A percentile compares a stretch with the other conserved stretches of the same genome.
phyloP scores from a whole-genome alignment of 2,329 filamentous ascomycete genomes.

The Trichophyton verrucosum region DNA sequence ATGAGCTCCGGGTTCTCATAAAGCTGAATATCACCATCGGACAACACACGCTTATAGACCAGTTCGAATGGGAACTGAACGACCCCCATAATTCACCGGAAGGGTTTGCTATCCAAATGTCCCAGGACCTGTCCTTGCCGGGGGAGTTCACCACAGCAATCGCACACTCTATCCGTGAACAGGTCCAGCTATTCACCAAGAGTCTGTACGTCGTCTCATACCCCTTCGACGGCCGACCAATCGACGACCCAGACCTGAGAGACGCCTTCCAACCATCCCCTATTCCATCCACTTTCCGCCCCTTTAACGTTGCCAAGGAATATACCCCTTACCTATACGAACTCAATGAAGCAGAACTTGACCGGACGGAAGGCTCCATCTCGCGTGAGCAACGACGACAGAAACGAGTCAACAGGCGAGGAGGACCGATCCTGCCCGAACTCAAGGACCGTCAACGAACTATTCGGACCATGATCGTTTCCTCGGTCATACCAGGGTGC shows the following conservation, averaged over 20 bases:
- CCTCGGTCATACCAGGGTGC: constrained; percentile 80
- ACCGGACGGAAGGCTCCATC: constrained; percentile 82
- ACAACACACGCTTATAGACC: constrained; percentile 82
- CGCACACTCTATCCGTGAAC: constrained; percentile 93
- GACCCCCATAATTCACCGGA: constrained; percentile 88
- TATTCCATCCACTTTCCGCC: constrained; percentile 69
- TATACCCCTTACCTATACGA: constrained; percentile 90
- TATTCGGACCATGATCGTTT: constrained; percentile 82
- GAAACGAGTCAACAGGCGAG: constrained; percentile 86
- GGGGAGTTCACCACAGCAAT: constrained; percentile 97
- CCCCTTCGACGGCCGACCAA: constrained; percentile 82
- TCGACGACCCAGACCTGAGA: constrained; percentile 83
- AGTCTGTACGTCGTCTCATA: constrained; percentile 88
- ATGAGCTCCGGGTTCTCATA: constrained; percentile 93
- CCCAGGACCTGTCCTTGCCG: constrained; percentile 74
- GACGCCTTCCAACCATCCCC: constrained; percentile 78
- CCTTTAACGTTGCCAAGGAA: constrained; percentile 85
- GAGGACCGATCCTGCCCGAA: constrained; percentile 87
- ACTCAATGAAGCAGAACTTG: constrained; percentile 77
- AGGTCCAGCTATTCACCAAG: constrained; percentile 85
- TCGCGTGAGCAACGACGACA: constrained; percentile 87
- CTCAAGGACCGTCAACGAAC: constrained; percentile 89
- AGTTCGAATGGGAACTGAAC: constrained; percentile 99
- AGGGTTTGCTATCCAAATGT: constrained; percentile 83
- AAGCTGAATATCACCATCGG: constrained; percentile 98